Evolutionary conservation across 2,329 filamentous ascomycete genomes (phyloP).

Genomic region (Scedosporium apiospermum): DNA sequence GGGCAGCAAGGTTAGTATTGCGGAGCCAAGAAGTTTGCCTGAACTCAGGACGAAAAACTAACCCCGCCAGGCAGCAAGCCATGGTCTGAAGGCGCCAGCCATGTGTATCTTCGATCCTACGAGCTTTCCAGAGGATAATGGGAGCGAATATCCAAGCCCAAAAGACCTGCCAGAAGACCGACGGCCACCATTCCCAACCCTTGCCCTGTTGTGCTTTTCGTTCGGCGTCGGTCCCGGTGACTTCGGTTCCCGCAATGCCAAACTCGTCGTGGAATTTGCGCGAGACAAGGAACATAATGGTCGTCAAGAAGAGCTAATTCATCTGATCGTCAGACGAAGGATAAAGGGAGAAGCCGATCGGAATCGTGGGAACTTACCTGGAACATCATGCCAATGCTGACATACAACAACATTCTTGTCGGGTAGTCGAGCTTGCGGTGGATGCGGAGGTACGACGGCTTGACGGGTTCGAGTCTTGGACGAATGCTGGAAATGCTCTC

Average conservation of each 20-base stretch:
- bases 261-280: constrained; percentile 55
- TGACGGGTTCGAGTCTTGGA: constrained; percentile 11
- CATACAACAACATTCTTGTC: constrained; percentile 36
- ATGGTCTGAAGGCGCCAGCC: constrained; percentile 58
- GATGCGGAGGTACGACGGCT: constrained; percentile 21
- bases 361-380: constrained; percentile 35
- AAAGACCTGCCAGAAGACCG: constrained; percentile 53
- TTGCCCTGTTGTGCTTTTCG: constrained; percentile 32
- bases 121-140: constrained; percentile 50
- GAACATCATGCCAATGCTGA: constrained; percentile 43
- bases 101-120: constrained; percentile 53
- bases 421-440: constrained; percentile 34
- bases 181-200: constrained; percentile 63
- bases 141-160: constrained; percentile 56
- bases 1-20: not conserved
- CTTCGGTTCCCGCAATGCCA: constrained; percentile 52
- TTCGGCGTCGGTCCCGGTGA: constrained; percentile 43
- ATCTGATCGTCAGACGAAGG: constrained; percentile 10
- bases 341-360: not conserved
- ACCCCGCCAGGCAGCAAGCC: constrained; percentile 36
- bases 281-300: constrained; percentile 54
- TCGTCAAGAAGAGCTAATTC: constrained; percentile 43
- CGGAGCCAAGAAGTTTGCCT: not conserved
- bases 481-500: constrained; percentile 11
- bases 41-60: constrained; percentile 11